Base-by-base conservation (phyloP, 345 rosid species). In the Gossypium ekmanianum region DNA sequence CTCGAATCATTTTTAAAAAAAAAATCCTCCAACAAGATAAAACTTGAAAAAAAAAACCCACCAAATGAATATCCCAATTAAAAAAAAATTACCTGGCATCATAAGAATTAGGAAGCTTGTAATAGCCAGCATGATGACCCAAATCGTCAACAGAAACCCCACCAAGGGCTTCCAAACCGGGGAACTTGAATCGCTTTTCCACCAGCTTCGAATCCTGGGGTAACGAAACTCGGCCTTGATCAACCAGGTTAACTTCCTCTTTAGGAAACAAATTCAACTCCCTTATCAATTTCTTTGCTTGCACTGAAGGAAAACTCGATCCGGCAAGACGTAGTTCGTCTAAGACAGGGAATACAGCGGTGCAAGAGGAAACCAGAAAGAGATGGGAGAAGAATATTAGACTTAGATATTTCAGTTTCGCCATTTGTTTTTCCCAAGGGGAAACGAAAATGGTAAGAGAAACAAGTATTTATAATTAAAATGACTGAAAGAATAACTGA, bases 51-150 rank as follows among this genome's bases (percentile, higher is more conserved):
- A 29, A 3, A 4, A 57, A 57, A 18, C 1, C 34, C 17, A 24
- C 29, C 27, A 4, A 39, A 63, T n/a, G 43, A n/a, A 56, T 10
- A 54, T n/a, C 44, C 47, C 13, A 64, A 41, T 41, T 41, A 41
- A 10, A 18, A 65, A 43, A 20, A 44, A 66, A 20, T 59, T 68
- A 95, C 99, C 92, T 91, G 13, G 97, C 94, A 74, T 86, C 97
- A 59, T 85, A 86, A 41, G 97, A 90, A 61, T 89, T 83, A 18
- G 87, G 80, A 78, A 95, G 89, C 84, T 93, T 84, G 78, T 87
- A 95, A 71, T 95, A 95, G 62, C 99, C 99, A 72, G 99, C 99
- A 80, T 85, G 97, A 75, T 93, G 98, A n/a, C 97, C 92, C 78
- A 93, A 86, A 78, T 93, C 90, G 62, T 90, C 92, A 5, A 81